phyloP scores from a whole-genome alignment of 257 asterid species.

The Solanum etuberosum region DNA sequence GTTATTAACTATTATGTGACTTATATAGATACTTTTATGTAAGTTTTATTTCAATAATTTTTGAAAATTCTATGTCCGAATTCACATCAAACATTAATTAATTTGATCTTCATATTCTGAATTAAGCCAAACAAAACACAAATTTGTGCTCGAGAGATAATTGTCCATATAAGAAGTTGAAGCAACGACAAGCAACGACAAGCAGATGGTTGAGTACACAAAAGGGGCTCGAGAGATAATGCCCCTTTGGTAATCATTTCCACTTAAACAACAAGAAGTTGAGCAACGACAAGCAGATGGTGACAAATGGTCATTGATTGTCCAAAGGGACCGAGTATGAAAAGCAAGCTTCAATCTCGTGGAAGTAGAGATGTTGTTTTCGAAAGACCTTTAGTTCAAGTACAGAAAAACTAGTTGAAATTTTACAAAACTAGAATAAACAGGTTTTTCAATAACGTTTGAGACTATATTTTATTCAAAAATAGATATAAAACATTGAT shows the following conservation, averaged over 20 bases:
- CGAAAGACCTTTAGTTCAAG: background rate
- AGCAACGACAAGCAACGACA: no score
- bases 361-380: no score
- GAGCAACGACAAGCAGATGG: background rate
- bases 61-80: background rate
- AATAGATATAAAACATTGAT: no score
- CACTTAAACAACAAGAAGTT: no score
- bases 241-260: no score
- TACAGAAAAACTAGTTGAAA: no score
- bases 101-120: background rate
- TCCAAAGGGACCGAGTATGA: background rate
- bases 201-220: no score
- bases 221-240: no score
- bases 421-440: no score
- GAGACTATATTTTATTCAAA: background rate
- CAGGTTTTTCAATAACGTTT: background rate
- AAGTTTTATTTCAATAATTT: background rate
- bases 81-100: background rate
- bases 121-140: background rate
- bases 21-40: background rate
- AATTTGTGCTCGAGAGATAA: background rate
- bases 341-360: background rate
- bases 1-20: background rate
- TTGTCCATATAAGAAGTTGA: no score
- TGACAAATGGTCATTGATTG: background rate